Base-by-base conservation (phyloP, 805 yeast species). In the Phaffomyces thermotolerans region DNA sequence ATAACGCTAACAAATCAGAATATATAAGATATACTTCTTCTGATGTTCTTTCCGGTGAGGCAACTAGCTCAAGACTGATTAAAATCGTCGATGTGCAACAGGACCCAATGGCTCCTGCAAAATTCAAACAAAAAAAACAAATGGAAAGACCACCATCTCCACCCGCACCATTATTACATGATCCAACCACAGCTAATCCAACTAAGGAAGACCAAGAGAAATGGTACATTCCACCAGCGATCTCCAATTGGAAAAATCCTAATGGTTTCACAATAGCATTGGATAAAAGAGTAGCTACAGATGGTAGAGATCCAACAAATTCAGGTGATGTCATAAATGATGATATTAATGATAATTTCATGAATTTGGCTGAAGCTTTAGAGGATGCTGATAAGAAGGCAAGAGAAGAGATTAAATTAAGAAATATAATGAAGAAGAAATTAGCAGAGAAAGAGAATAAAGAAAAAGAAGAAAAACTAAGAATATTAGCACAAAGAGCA, bases 221-320 rank as follows among this genome's bases (percentile, higher is more conserved):
- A 48, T 91, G 97, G 96, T 72, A 74, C 39, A 88, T 93, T 27
- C 98, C 98, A 0, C 81, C 95, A 0, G 87, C 95, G 1, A 76
- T 91, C 0, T 91, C 98, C 1, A 88, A 87, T 60, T 93, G 98
- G 97, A 90, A 89, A 62, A 93, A 93, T 61, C 86, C 90, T 15
- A 84, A 85, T 52, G 97, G 98, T 1, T 87, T 79, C 58, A 79
- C 95, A 1, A 81, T 90, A 37, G 79, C 84, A 1, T 62, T 90
- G 34, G 95, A 89, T 43, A 85, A 84, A 55, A 69, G 97, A 46
- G 67, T 86, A 43, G 72, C 78, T 2, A 72, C 74, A 13, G 73
- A 68, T 43, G 71, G 70, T 1, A 64, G 70, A 3, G 63, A 60
- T 27, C 62, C 56, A 10, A 29, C 35, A 3, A 63, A 65, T 7